Conservation (phyloP, 2,329 filamentous ascomycete species). For the Rachicladosporium sp. region DNA sequence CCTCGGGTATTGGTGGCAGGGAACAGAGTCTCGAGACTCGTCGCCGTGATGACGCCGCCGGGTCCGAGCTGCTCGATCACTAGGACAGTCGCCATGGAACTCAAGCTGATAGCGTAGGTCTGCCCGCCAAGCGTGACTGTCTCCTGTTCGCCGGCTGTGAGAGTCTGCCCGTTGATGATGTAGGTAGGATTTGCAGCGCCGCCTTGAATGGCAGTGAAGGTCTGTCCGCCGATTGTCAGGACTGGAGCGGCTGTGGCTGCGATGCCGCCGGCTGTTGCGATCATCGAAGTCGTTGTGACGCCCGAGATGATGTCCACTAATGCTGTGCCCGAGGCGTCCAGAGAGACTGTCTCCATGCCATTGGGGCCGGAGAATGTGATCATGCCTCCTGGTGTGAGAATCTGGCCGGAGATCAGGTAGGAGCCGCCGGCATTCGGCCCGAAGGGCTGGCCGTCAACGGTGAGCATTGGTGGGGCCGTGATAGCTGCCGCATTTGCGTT, state of each 20-base stretch:
- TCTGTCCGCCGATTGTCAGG: slow-evolving; percentile 19
- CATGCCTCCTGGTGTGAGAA: slow-evolving; percentile 14
- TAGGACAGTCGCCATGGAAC: slow-evolving; percentile 25
- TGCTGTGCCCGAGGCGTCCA: slow-evolving; percentile 21
- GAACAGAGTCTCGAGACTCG: slow-evolving; percentile 24
- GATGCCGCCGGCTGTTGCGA: slow-evolving; percentile 24
- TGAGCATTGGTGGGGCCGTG: slow-evolving; percentile 20
- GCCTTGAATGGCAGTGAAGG: slow-evolving; percentile 18
- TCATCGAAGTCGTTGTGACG: slow-evolving; percentile 20
- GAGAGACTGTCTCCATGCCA: slow-evolving; percentile 19
- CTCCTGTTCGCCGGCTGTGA: slow-evolving; percentile 23
- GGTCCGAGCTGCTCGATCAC: slow-evolving; percentile 22
- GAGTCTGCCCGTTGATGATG: slow-evolving; percentile 28
- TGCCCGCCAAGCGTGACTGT: slow-evolving; percentile 17
- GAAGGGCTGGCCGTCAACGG: slow-evolving; percentile 17
- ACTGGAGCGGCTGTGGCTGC: slow-evolving; percentile 17
- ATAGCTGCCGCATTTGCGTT: slow-evolving; percentile 10
- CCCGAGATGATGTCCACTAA: slow-evolving; percentile 12
- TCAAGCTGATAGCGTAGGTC: slow-evolving; percentile 21
- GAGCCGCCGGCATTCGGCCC: slow-evolving; percentile 15
- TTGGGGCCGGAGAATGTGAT: slow-evolving; percentile 14
- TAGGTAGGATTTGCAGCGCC: slow-evolving; percentile 22
- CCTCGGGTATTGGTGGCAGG: slow-evolving; percentile 25
- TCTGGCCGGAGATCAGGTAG: slow-evolving; percentile 18
- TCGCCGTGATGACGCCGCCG: slow-evolving; percentile 20